Base-by-base conservation (phyloP, 1,139 yeast species). In the Hanseniaspora sp. region DNA sequence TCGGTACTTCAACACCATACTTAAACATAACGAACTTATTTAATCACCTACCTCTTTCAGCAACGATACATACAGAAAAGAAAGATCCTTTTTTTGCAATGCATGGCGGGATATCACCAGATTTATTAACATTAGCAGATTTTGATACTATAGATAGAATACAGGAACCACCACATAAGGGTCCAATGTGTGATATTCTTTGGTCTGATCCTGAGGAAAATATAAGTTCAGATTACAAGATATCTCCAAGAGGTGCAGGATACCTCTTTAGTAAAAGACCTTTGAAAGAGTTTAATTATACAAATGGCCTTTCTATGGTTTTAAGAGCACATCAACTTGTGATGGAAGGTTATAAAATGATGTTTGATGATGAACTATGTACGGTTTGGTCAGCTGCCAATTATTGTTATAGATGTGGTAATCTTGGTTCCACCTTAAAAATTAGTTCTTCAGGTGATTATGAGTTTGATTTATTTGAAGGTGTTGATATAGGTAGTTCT, bases 151-250 rank as follows among this genome's bases (percentile, higher is more conserved):
- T 88, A 59, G 92, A 87, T 69, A 75, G 96, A 64, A 80, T 80
- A 59, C 97, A 92, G 71, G 98, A 92, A 71, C 97, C 92, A 53
- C 98, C 98, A 38, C 98, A 92, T 67, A 98, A 92, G 69, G 98
- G 98, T 41, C 95, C 96, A 54, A 92, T 92, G 96, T 92, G 97
- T 71, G 98, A 92, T 68, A 74, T 92, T 65, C 74, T 92, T 57
- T 92, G 98, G 98, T 84, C 95, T 8, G 98, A 92, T 66, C 98
- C 98, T 1, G 98, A 92, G 66, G 96, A 87, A 65, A 49, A 41
- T 18, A 82, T 95, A 60, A 87, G 87, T 58, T 90, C 94, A 56
- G 94, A 98, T 98, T 95, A 96, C 29, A 51, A 51, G 7, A 82
- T 92, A 59, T 84, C 95, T 56, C 97, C 98, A 61, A 80, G 98